Base-by-base conservation (phyloP, 2,329 filamentous ascomycete genomes). In the Colletotrichum echinochloae region DNA sequence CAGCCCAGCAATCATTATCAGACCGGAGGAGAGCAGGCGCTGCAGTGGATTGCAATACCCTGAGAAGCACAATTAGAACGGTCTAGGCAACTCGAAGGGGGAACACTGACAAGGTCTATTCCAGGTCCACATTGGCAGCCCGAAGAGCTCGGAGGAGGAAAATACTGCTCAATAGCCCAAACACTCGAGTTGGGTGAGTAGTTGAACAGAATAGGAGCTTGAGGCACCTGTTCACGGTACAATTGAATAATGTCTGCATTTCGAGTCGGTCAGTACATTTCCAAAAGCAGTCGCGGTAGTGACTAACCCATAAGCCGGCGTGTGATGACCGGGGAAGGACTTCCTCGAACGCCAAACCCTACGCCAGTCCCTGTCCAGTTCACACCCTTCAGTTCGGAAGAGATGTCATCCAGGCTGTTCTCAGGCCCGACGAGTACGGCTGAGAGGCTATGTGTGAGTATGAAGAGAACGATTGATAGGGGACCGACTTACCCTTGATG, bases 161-260 rank as follows among this genome's bases (percentile, higher is more conserved):
- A 67, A 54, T 70, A 70, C 37, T 70, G 64, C n/a, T 67, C 64
- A 16, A 70, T 70, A 18, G 68, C 64, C 68, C 68, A 70, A 8
- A 67, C 35, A 20, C 30, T 49, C 9, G 68, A 52, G 28, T 33
- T 39, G 23, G 68, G 68, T 7, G 68, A 70, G 37, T 70, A 70
- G 23, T 70, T 70, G 57, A 70, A 70, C 8, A 70, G 44, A 26
- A 70, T 70, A 14, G 33, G 57, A n/a, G 65, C 41, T 30, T 59
- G 57, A 26, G 68, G 64, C 7, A 37, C 64, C 35, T 70, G 57
- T 2, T 70, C 64, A 14, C 68, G 64, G 37, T 48, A 70, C 14
- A 70, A 12, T 28, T 70, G 68, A n/a, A 70, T 33, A 16, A 62
- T 62, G 23, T 70, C 68, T 70, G 14, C 16, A 37, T 8, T 7